A percentile compares a stretch with the other conserved stretches of the same genome.
Conservation (phyloP, 2,329 filamentous ascomycete genomes). For the Hypoxylon sp. region DNA sequence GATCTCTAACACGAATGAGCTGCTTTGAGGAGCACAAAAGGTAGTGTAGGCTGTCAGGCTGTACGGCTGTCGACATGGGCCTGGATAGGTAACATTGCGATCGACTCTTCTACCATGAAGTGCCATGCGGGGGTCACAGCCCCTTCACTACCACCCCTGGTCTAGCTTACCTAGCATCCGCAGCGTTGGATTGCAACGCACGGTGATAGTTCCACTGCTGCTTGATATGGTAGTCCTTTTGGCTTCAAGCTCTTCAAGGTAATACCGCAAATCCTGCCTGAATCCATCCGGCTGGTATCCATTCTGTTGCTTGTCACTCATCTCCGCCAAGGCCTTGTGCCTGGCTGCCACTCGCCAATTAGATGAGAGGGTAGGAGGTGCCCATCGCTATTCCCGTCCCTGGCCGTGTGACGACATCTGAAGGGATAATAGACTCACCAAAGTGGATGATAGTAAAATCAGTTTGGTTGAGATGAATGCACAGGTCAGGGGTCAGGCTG, state of each 20-base stretch:
- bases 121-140: slow-evolving; percentile 22
- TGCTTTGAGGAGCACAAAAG: neutral
- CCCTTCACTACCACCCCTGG: slow-evolving; percentile 23
- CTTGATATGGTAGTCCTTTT: slow-evolving; percentile 17
- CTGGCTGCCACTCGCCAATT: slow-evolving; percentile 21
- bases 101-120: slow-evolving; percentile 30
- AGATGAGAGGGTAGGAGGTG: slow-evolving; percentile 33
- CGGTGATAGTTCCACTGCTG: slow-evolving; percentile 33
- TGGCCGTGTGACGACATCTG: slow-evolving; percentile 38
- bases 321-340: slow-evolving; percentile 29
- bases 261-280: slow-evolving; percentile 21
- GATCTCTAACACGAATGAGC: neutral
- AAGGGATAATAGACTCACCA: slow-evolving; percentile 29
- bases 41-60: neutral
- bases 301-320: slow-evolving; percentile 31
- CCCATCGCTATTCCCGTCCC: slow-evolving; percentile 41
- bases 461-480: slow-evolving; percentile 28
- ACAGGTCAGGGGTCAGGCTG: slow-evolving; percentile 27
- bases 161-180: slow-evolving; percentile 21
- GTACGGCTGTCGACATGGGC: slow-evolving; percentile 24
- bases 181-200: slow-evolving; percentile 31
- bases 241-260: slow-evolving; percentile 19
- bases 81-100: slow-evolving; percentile 36
- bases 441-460: slow-evolving; percentile 24
- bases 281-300: slow-evolving; percentile 32